Base-by-base conservation (phyloP, 1,284 basidiomycete species). In the Vanrija humicola region DNA sequence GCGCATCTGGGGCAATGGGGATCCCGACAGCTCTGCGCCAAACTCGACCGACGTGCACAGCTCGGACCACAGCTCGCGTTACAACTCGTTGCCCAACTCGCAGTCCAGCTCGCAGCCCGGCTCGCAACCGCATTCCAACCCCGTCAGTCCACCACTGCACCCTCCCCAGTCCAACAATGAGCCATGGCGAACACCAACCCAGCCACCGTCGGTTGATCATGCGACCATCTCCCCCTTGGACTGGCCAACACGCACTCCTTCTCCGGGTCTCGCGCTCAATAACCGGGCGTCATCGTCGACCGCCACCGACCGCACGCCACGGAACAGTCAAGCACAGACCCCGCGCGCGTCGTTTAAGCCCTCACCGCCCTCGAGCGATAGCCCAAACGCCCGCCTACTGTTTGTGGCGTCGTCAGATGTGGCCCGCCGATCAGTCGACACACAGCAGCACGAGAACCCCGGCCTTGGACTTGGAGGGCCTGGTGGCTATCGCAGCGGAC, bases 371-470 rank as follows among this genome's bases (percentile, higher is more conserved):
- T 8, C 40, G 3, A n/a, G n/a, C 16, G 34, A 34, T 12, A 34
- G 14, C 39, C 34, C 38, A 39, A 19, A 47, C n/a, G 50, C 50
- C 1, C 28, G 57, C 14, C 12, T 49, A n/a, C 16, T 59, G 12
- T 62, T 62, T 38, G 56, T 64, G 34, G 61, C 61, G 21, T 55
- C 60, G 1, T 48, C 63, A 1, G 58, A 61, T 26, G 50, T 59
- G 15, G 56, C 63, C 1, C 49, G 50, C 2, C 40, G 51, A 25
- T 59, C 60, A n/a, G 47, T 63, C n/a, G 55, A 63, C 38, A 57
- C 48, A 14, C 55, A 61, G 21, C 49, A 59, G 39, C 46, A 47
- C 40, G 61, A 61, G 29, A 43, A 57, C 28, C 10, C 19, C 38
- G 43, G 49, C 10, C 50, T 53, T 34, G 34, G 34, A 12, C 34